These are phyloP conservation scores for Candida glaebosa DNA, from an alignment of 805 yeast genomes.

Conservation along the genomic window DNA sequence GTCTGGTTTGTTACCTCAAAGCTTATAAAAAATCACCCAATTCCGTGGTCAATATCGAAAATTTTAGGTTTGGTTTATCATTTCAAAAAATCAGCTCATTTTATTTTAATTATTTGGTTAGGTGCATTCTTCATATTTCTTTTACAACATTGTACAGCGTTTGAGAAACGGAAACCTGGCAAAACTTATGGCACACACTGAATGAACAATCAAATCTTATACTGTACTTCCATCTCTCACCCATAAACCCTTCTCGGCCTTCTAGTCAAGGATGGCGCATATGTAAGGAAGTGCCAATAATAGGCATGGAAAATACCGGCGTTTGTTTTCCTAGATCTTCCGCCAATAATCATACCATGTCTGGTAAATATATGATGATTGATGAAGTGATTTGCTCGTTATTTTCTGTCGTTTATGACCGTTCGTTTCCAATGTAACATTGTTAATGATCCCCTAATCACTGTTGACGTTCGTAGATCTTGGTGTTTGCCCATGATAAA, in stretches of 20 bases:
- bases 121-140: slow-evolving; percentile 1
- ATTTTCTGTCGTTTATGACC: background rate
- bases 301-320: background rate
- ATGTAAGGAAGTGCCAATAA: background rate
- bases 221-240: too few relatives aligned
- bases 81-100: background rate
- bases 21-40: background rate
- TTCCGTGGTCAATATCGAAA: background rate
- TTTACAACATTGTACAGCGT: background rate
- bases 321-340: background rate
- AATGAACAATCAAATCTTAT: too few relatives aligned
- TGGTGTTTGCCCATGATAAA: too few relatives aligned
- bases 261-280: background rate
- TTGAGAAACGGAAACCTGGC: background rate
- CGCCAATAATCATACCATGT: background rate
- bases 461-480: background rate
- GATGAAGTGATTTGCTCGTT: background rate
- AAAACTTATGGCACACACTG: background rate
- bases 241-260: too few relatives aligned
- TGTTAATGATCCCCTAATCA: background rate
- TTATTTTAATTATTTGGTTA: background rate
- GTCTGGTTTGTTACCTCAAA: background rate
- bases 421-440: background rate
- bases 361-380: background rate
- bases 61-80: background rate